These are phyloP conservation scores for Penicillium sp. DNA, from an alignment of 2,329 filamentous ascomycete species.

Conservation along the genomic window DNA sequence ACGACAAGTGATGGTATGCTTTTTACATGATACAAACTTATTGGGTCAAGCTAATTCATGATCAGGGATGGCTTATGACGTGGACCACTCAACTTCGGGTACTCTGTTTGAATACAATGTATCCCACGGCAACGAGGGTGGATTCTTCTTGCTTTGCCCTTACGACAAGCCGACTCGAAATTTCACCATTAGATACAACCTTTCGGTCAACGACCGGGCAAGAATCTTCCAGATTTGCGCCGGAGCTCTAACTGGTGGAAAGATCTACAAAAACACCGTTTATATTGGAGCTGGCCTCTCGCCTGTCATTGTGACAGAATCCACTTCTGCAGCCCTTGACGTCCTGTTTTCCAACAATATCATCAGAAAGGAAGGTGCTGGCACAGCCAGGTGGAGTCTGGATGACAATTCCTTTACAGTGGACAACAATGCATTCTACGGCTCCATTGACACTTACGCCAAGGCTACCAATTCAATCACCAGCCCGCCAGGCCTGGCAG, in stretches of 20 bases:
- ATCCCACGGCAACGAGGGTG: conserved; percentile 2
- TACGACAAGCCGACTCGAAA: conserved; percentile 1
- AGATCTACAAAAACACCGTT: conserved; percentile 6
- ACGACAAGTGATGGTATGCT: neutral
- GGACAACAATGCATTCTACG: neutral
- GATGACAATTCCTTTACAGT: neutral
- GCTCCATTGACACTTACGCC: neutral
- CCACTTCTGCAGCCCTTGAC: neutral
- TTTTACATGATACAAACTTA: neutral
- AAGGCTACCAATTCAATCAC: neutral
- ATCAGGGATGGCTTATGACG: conserved; percentile 3
- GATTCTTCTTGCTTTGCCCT: conserved; percentile 3
- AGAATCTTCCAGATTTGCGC: conserved; percentile 1
- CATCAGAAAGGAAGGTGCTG: neutral
- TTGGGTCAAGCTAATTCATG: neutral
- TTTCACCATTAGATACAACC: conserved; percentile 3
- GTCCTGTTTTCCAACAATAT: neutral
- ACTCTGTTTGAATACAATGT: conserved; percentile 5
- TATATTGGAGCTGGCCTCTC: conserved; percentile 2
- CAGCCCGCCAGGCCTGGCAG: neutral
- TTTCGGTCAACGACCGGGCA: conserved; percentile 1
- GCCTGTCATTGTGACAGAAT: neutral
- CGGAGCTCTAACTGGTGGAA: neutral
- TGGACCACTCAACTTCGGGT: conserved; percentile 3
- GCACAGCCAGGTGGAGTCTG: neutral